Conservation (phyloP, 2,329 filamentous ascomycete species). For the Sclerotinia sclerotiorum region DNA sequence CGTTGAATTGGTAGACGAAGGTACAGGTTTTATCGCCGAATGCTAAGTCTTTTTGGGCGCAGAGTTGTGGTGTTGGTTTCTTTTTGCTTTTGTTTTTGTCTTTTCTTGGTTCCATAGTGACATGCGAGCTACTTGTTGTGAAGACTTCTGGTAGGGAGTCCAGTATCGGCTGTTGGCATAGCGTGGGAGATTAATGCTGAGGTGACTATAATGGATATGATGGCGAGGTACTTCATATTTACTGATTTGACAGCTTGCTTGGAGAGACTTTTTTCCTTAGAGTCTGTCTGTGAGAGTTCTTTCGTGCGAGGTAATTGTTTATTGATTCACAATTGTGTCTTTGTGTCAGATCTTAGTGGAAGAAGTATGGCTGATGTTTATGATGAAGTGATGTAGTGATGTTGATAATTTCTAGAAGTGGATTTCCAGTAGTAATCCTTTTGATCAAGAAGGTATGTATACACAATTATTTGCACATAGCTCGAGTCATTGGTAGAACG, state of each 20-base stretch:
- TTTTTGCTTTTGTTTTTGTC: not conserved
- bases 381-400: not conserved
- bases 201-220: not conserved
- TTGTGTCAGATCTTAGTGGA: not conserved
- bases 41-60: not conserved
- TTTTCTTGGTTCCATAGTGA: not conserved
- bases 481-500: not conserved
- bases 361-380: not conserved
- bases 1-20: not conserved
- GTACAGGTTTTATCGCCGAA: constrained; percentile 2
- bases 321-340: not conserved
- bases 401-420: not conserved
- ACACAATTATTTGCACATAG: not conserved
- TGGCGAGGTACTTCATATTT: not conserved
- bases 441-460: not conserved
- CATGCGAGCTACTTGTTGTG: not conserved
- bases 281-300: not conserved
- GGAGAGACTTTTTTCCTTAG: not conserved
- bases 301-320: not conserved
- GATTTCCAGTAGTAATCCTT: not conserved
- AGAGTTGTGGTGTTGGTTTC: constrained; percentile 1
- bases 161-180: not conserved
- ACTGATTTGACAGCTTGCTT: not conserved
- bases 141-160: not conserved
- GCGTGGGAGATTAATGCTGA: not conserved